Evolutionary conservation across 179 eudicot species (phyloP).

Genomic region (Silene coronaria): DNA sequence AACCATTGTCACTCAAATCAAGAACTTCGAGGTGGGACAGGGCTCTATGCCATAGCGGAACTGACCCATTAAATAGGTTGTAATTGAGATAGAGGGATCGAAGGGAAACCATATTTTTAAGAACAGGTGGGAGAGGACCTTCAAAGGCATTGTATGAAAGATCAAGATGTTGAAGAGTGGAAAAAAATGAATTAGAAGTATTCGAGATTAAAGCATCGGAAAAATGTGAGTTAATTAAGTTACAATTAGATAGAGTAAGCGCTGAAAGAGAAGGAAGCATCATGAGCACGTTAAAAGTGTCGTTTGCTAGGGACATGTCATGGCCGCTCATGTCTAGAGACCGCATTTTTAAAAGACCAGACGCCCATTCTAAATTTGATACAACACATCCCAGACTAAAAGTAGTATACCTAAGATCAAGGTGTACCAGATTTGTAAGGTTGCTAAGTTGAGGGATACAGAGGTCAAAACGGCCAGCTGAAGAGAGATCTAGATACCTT

Average conservation of each 20-base stretch:
- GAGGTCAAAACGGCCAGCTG: too few species aligned
- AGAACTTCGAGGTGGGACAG: not conserved
- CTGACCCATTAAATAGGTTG: not conserved
- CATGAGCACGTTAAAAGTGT: not conserved
- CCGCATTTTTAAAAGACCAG: too few species aligned
- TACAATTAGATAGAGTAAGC: not conserved
- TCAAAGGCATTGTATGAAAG: not conserved
- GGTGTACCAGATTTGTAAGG: too few species aligned
- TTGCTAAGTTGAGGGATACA: too few species aligned
- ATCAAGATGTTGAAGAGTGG: conserved; percentile 1
- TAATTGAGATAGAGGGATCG: not conserved
- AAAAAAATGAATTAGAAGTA: not conserved
- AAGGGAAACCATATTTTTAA: conserved; percentile 11
- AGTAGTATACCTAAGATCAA: not conserved
- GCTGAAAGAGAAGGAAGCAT: not conserved
- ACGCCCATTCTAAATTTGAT: too few species aligned
- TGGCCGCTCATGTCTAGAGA: too few species aligned
- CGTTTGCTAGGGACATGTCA: not conserved
- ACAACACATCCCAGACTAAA: too few species aligned
- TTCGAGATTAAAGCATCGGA: not conserved
- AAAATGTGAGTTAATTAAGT: not conserved
- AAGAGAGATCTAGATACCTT: too few species aligned
- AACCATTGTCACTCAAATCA: too few species aligned
- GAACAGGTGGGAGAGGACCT: not conserved
- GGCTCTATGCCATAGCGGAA: not conserved